These are phyloP conservation scores for Fusarium sp. DNA, from an alignment of 2,329 filamentous ascomycete genomes.

Conservation along the genomic window DNA sequence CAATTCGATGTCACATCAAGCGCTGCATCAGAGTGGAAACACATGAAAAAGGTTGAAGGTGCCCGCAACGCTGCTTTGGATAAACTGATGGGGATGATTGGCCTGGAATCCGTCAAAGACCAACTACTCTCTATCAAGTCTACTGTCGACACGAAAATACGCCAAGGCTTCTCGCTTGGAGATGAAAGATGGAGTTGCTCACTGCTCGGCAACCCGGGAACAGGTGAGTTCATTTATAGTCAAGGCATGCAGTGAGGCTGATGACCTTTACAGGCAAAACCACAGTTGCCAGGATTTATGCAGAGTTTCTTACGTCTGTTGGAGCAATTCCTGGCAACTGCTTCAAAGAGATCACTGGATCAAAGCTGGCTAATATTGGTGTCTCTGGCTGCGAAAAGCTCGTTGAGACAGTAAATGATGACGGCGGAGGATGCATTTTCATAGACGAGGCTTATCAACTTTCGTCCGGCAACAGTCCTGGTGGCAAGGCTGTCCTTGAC, in stretches of 20 bases:
- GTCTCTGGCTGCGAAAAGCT: slow-evolving; percentile 68
- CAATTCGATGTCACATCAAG: background rate
- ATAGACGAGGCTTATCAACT: slow-evolving; percentile 86
- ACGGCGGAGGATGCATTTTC: slow-evolving; percentile 77
- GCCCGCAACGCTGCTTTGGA: slow-evolving; percentile 68
- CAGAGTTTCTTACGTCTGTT: slow-evolving; percentile 71
- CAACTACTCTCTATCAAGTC: slow-evolving; percentile 72
- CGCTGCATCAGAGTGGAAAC: slow-evolving; percentile 68
- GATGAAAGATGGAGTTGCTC: slow-evolving; percentile 72
- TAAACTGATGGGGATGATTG: slow-evolving; percentile 75
- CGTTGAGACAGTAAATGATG: slow-evolving; percentile 61
- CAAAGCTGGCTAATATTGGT: slow-evolving; percentile 72
- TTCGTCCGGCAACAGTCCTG: slow-evolving; percentile 66
- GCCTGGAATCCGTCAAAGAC: slow-evolving; percentile 76
- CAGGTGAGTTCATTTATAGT: slow-evolving; percentile 60
- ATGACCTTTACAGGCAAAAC: slow-evolving; percentile 66
- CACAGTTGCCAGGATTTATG: slow-evolving; percentile 78
- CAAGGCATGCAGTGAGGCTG: slow-evolving; percentile 4
- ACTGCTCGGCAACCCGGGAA: slow-evolving; percentile 80
- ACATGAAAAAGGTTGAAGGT: slow-evolving; percentile 66
- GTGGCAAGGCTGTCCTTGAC: slow-evolving; percentile 74
- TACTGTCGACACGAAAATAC: slow-evolving; percentile 69
- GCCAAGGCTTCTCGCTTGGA: slow-evolving; percentile 67
- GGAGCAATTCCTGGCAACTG: slow-evolving; percentile 70
- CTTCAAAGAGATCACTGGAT: slow-evolving; percentile 77